Evolutionary conservation across 129 eudicot species (phyloP).

Genomic region (carrot (Daucus carota)): DNA sequence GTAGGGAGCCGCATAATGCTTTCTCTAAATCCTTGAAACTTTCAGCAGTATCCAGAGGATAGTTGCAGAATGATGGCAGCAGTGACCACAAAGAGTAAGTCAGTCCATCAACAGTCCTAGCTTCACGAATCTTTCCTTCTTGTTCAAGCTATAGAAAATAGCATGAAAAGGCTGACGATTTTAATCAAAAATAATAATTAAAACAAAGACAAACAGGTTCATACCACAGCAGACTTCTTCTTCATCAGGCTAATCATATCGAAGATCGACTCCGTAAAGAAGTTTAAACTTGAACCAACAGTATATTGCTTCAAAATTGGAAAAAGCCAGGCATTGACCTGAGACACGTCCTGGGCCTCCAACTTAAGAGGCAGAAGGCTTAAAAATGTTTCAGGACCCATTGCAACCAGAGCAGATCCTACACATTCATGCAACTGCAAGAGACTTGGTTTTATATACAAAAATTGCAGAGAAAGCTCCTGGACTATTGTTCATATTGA

Average conservation of each 20-base stretch:
- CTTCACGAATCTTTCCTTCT: constrained; percentile 58
- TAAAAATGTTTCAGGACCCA: constrained; percentile 85
- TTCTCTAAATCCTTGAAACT: constrained; percentile 61
- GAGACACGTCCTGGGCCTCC: constrained; percentile 52
- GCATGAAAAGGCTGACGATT: constrained; percentile 3
- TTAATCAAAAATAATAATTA: not conserved
- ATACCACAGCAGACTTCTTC: constrained; percentile 64
- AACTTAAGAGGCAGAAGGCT: constrained; percentile 63
- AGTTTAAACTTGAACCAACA: constrained; percentile 74
- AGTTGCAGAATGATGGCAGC: constrained; percentile 90
- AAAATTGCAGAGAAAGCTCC: not conserved
- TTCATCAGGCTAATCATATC: constrained; percentile 44
- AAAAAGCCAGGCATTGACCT: constrained; percentile 81
- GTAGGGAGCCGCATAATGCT: constrained; percentile 46
- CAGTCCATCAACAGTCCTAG: constrained; percentile 70
- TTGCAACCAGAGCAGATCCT: constrained; percentile 72
- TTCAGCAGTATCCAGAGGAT: constrained; percentile 73
- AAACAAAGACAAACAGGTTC: not conserved
- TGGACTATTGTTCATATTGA: not conserved
- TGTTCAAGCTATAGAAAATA: constrained; percentile 46
- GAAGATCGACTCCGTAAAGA: constrained; percentile 49
- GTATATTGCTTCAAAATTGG: constrained; percentile 80
- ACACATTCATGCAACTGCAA: constrained; percentile 90
- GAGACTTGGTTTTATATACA: constrained; percentile 2
- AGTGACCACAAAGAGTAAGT: constrained; percentile 85